Conservation (phyloP, 192 early-diverging fungal species). For the Coemansia sp. region DNA sequence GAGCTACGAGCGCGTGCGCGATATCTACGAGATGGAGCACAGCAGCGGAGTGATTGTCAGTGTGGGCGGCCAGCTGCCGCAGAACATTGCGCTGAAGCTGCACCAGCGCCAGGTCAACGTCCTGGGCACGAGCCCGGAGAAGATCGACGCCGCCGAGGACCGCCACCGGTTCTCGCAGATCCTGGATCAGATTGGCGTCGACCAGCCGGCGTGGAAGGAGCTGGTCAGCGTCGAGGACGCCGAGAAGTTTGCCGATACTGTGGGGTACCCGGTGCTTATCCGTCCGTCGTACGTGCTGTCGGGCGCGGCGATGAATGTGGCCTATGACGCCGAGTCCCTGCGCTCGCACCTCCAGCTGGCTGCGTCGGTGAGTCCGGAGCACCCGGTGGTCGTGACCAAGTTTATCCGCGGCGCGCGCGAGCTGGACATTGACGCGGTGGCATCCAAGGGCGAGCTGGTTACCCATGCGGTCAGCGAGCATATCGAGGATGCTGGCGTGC, state of each 20-base stretch:
- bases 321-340: slow-evolving; percentile 70
- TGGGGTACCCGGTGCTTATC: slow-evolving; percentile 90
- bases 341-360: slow-evolving; percentile 71
- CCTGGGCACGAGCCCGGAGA: slow-evolving; percentile 82
- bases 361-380: slow-evolving; percentile 81
- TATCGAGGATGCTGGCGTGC: slow-evolving; percentile 95
- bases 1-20: slow-evolving; percentile 87
- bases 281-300: slow-evolving; percentile 96
- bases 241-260: slow-evolving; percentile 71
- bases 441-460: slow-evolving; percentile 72
- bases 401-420: slow-evolving; percentile 92
- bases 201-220: slow-evolving; percentile 97
- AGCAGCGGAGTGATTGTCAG: slow-evolving; percentile 81
- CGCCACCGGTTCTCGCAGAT: slow-evolving; percentile 92
- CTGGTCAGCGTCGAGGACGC: slow-evolving; percentile 79
- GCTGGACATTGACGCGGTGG: slow-evolving; percentile 93
- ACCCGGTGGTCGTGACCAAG: slow-evolving; percentile 96
- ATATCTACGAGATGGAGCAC: slow-evolving; percentile 87
- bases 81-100: slow-evolving; percentile 91
- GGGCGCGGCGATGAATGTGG: slow-evolving; percentile 97
- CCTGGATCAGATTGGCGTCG: slow-evolving; percentile 86
- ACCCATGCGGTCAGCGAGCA: slow-evolving; percentile 93
- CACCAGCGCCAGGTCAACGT: slow-evolving; percentile 72
- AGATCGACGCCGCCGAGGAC: slow-evolving; percentile 92
- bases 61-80: slow-evolving; percentile 93